These are phyloP conservation scores for Trypethelium eluteriae DNA, from an alignment of 495 filamentous ascomycete genomes.

Conservation along the genomic window DNA sequence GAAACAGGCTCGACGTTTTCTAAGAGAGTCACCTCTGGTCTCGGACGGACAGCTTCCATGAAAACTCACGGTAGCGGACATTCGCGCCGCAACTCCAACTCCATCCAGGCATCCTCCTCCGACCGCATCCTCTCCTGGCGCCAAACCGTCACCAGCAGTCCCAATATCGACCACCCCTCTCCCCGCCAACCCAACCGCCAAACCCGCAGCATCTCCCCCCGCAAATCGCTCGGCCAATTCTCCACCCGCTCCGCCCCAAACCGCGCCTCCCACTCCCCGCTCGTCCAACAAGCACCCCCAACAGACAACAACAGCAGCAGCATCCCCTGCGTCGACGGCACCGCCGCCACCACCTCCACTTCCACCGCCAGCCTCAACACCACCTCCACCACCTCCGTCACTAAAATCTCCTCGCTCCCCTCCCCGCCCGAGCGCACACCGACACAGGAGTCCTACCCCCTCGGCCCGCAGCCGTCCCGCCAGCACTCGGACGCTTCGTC, in stretches of 20 bases:
- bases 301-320: background rate
- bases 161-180: slow-evolving; percentile 46
- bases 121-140: slow-evolving; percentile 93
- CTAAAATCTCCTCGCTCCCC: background rate
- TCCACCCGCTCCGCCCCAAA: slow-evolving; percentile 1
- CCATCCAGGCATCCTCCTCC: slow-evolving; percentile 50
- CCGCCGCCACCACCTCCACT: background rate
- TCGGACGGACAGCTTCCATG: slow-evolving; percentile 60
- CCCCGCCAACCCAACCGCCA: slow-evolving; percentile 25
- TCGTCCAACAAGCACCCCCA: background rate
- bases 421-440: slow-evolving; percentile 1
- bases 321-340: background rate
- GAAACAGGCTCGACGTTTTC: slow-evolving; percentile 71
- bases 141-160: slow-evolving; percentile 59
- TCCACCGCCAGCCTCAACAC: slow-evolving; percentile 4
- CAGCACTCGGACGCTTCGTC: background rate
- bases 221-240: slow-evolving; percentile 39
- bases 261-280: background rate
- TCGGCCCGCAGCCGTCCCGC: background rate
- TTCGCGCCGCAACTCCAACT: slow-evolving; percentile 48
- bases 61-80: slow-evolving; percentile 49
- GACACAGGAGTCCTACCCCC: background rate
- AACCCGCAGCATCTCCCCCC: slow-evolving; percentile 51
- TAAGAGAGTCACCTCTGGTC: slow-evolving; percentile 51
- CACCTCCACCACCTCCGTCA: background rate